Evolutionary conservation across 345 rosid species (phyloP).

Genomic region (Passiflora organensis): DNA sequence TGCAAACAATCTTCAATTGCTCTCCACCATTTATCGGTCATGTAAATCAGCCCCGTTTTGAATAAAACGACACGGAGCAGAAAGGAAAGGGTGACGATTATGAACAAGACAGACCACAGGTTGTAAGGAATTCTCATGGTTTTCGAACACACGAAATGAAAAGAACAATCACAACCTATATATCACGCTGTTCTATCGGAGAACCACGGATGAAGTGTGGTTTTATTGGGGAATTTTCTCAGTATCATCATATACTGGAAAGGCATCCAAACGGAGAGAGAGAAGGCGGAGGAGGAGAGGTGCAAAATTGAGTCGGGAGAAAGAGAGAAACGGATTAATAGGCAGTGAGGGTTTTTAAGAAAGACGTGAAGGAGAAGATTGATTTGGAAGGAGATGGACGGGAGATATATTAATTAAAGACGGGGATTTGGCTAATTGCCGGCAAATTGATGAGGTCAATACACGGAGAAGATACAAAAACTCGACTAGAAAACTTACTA

Average conservation of each 20-base stretch:
- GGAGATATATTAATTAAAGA: too few species aligned
- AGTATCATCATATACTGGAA: not conserved
- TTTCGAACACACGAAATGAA: too few species aligned
- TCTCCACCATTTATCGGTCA: slow-evolving; percentile 49
- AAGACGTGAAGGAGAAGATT: not conserved
- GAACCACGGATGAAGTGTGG: not conserved
- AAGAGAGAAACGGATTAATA: not conserved
- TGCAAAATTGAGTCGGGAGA: not conserved
- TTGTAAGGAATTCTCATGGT: slow-evolving; percentile 29
- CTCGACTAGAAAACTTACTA: not conserved
- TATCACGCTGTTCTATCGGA: too few species aligned
- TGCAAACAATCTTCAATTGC: slow-evolving; percentile 44
- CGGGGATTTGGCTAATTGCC: not conserved
- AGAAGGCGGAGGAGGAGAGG: not conserved
- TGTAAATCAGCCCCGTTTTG: slow-evolving; percentile 50
- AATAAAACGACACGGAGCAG: slow-evolving; percentile 35
- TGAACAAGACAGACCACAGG: slow-evolving; percentile 2
- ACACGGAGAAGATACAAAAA: not conserved
- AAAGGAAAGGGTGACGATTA: slow-evolving; percentile 8
- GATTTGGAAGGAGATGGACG: not conserved
- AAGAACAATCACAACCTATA: too few species aligned
- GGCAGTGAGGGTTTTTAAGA: not conserved
- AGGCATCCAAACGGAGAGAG: not conserved
- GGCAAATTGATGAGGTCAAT: slow-evolving; percentile 13
- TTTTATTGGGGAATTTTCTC: not conserved